Percentiles rank a stretch among this genome's conserved stretches.
Conservation (phyloP, 768 basidiomycete genomes). For the Suillus lakei region DNA sequence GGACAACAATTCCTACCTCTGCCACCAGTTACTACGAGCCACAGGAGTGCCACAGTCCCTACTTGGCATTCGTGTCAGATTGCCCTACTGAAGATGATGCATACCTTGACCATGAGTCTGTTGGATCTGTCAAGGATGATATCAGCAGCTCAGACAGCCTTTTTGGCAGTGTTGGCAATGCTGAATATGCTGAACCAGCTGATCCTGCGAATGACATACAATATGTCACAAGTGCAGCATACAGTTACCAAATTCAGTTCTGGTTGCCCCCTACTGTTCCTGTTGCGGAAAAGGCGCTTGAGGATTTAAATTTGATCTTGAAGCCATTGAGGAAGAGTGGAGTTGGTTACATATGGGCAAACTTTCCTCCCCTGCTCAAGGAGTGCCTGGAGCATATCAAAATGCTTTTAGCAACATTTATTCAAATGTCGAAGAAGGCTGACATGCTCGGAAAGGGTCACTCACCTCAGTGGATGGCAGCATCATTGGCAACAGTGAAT, state of each 20-base stretch:
- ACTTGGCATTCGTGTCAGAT: too few relatives aligned
- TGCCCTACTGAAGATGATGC: background rate
- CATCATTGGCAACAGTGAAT: constrained; percentile 3
- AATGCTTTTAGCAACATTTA: constrained; percentile 5
- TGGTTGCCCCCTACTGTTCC: background rate
- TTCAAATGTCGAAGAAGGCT: background rate
- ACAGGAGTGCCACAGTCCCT: too few relatives aligned
- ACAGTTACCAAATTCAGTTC: too few relatives aligned
- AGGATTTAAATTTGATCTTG: background rate
- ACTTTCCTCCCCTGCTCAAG: background rate
- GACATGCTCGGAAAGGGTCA: background rate
- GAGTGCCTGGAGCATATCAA: constrained; percentile 1
- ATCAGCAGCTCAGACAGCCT: background rate
- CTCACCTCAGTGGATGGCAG: constrained; percentile 3
- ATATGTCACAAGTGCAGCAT: too few relatives aligned
- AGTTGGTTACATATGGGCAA: background rate
- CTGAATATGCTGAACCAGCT: background rate
- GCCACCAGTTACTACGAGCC: too few relatives aligned
- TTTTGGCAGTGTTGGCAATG: background rate
- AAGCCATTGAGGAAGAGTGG: constrained; percentile 4
- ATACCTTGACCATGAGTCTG: constrained; percentile 8
- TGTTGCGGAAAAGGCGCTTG: background rate
- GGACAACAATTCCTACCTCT: too few relatives aligned
- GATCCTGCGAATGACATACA: too few relatives aligned
- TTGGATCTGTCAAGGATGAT: background rate